A percentile compares a stretch with the other conserved stretches of the same genome.
Evolutionary conservation across 768 basidiomycete species (phyloP).

Genomic region (Tylopilus intermedius): DNA sequence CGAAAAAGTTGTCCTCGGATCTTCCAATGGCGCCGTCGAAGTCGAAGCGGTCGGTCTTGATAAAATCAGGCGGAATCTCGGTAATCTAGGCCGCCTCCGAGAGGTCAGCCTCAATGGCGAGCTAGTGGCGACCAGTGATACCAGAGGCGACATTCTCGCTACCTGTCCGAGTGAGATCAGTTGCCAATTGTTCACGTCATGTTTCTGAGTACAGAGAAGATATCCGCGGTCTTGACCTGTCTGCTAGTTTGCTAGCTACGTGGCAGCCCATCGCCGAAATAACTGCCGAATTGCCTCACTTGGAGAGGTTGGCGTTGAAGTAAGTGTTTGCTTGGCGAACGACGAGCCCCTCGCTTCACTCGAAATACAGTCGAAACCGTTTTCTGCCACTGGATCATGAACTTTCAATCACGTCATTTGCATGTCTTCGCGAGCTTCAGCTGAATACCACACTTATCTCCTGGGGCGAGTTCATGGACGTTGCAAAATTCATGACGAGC

Average conservation of each 20-base stretch:
- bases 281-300: constrained; percentile 49
- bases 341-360: constrained; percentile 14
- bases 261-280: constrained; percentile 73
- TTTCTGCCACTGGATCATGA: constrained; percentile 39
- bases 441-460: constrained; percentile 67
- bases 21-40: constrained; percentile 75
- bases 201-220: constrained; percentile 39
- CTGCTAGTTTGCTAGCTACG: constrained; percentile 61
- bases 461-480: constrained; percentile 62
- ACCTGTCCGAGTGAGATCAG: constrained; percentile 63
- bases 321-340: constrained; percentile 38
- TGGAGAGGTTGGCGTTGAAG: constrained; percentile 76
- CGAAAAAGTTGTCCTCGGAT: constrained; percentile 71
- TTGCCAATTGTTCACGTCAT: constrained; percentile 5
- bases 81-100: constrained; percentile 59
- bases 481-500: constrained; percentile 49
- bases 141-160: constrained; percentile 45
- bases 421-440: constrained; percentile 57
- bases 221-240: constrained; percentile 77
- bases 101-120: constrained; percentile 79
- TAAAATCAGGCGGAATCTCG: constrained; percentile 68
- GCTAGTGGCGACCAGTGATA: constrained; percentile 49
- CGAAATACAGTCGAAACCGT: constrained; percentile 58
- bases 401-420: constrained; percentile 41
- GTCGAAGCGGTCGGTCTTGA: constrained; percentile 84